Base-by-base conservation (phyloP, 352 stramenopile genomes). In the Aphanomyces euteiches region DNA sequence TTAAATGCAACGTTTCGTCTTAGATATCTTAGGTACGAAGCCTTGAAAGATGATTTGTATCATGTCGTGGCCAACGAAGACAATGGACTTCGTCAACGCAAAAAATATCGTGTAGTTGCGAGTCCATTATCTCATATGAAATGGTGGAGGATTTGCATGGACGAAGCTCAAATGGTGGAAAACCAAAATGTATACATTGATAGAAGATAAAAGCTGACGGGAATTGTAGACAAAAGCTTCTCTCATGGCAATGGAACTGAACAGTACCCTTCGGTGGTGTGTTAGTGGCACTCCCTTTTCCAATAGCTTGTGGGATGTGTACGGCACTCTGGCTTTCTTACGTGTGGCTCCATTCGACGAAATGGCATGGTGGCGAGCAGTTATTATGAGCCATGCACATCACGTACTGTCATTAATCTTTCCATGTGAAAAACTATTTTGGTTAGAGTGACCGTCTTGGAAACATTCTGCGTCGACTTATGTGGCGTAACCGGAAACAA, bases 151-250 rank as follows among this genome's bases (percentile, higher is more conserved):
- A 78, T 98, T 12, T 96, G 82, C 58, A 90, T 98, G 70, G 93
- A 98, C 67, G 94, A 98, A 83, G 93, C 93, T 2, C 94, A 98
- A 75, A 77, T 96, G 10, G 87, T 98, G 1, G 89, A 98, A 73
- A 89, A 87, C 57, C 79, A 77, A 1, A 77, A 79, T n/a, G 72
- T 89, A 5, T 73, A 19, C 19, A 12, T 36, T 28, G 17, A 45
- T 12, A 5, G 13, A 48, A n/a, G 8, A 10, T 43, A 17, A 28
- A 8, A 21, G 28, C n/a, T 63, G 13, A 41, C 5, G 10, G 12
- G 19, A 15, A 7, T 74, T 75, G 28, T 86, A 83, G 37, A 75
- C 86, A 40, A 72, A 87, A 60, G 85, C 89, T 7, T 90, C 93
- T 17, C 70, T 91, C 58, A 97, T 96, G 60, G 85, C 95, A 21